phyloP scores from a whole-genome alignment of 345 rosid species.

The Lepidium aucheri region DNA sequence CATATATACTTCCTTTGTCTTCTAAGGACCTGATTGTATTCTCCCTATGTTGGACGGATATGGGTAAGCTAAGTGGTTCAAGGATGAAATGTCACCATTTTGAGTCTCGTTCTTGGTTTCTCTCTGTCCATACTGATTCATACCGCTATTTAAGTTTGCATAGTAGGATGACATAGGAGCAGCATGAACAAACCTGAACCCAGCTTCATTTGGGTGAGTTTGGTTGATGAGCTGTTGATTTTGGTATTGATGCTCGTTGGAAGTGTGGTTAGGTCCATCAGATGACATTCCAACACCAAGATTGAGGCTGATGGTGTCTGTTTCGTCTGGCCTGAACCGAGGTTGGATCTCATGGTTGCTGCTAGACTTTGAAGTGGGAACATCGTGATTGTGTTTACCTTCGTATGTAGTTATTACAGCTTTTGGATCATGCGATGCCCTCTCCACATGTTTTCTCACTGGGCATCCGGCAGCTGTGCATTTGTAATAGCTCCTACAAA shows the following conservation, averaged over 20 bases:
- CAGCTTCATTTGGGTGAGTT: conserved; percentile 33
- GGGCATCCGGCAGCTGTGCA: conserved; percentile 93
- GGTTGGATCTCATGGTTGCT: conserved; percentile 51
- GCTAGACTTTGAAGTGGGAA: conserved; percentile 63
- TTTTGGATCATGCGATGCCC: conserved; percentile 98
- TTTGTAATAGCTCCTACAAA: conserved; percentile 92
- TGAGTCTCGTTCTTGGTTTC: conserved; percentile 46
- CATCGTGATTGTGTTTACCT: conserved; percentile 96
- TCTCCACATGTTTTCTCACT: conserved; percentile 96
- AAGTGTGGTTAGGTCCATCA: conserved; percentile 36
- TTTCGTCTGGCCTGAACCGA: conserved; percentile 48
- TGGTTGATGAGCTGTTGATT: conserved; percentile 40
- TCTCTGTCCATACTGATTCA: conserved; percentile 44
- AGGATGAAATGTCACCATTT: conserved; percentile 36
- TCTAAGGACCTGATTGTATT: conserved; percentile 69
- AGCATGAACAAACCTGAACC: conserved; percentile 48
- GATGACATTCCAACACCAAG: conserved; percentile 86
- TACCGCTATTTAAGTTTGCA: conserved; percentile 47
- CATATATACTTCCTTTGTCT: not conserved
- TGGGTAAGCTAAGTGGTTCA: conserved; percentile 56
- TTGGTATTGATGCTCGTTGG: conserved; percentile 39
- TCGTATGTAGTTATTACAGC: conserved; percentile 98
- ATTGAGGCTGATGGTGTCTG: conserved; percentile 76
- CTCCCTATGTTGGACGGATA: conserved; percentile 73
- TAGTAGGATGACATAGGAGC: conserved; percentile 40